Evolutionary conservation across 306 rosid species (phyloP), one percentile per base, ranked within the genome.

Genomic region (Lathyrus aphaca): DNA sequence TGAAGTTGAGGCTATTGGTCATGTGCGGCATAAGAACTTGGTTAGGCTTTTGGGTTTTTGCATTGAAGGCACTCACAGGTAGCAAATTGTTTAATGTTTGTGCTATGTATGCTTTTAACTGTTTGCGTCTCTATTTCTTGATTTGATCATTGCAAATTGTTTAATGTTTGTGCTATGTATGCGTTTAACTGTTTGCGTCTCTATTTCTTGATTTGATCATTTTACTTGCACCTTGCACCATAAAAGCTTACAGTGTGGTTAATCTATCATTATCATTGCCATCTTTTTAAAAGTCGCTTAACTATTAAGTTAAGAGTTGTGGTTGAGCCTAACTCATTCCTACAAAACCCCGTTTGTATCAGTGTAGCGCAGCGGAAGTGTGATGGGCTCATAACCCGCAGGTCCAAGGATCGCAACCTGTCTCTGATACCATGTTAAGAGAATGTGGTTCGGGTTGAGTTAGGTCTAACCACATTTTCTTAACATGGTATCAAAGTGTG

Each of bases 1-100:
- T 61, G 97, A 88, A 82, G 97, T 86, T 73, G 97, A 88, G 82
- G 97, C 97, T 27, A 86, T 91, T 46, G 96, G 97, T 57, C 96
- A 91, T 37, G 93, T 91, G 54, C 83, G 97, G 64, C 97, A 91
- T 68, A 91, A 91, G 81, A 88, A 91, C 78, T 81, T 91, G 78
- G 96, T 88, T 79, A 82, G 97, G 44, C 89, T 91, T 68, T 66
- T 91, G 62, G 97, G 97, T 27, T 91, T 80, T 74, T 88, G 97
- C 78, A 62, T 91, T 12, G 97, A 91, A 86, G 97, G 97, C 63
- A 88, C 86, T 4, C 91, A 88, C 65, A 85, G 97, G 97, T 91
- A 74, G 42, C 11, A 50, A 29, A 61, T 15, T 65, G 10, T 42
- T 62, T 68, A 55, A 12, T 40, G 12, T 55, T 57, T 53, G 32